These are phyloP conservation scores for Fusarium lyarnte DNA, from an alignment of 2,329 filamentous ascomycete genomes.

Conservation along the genomic window DNA sequence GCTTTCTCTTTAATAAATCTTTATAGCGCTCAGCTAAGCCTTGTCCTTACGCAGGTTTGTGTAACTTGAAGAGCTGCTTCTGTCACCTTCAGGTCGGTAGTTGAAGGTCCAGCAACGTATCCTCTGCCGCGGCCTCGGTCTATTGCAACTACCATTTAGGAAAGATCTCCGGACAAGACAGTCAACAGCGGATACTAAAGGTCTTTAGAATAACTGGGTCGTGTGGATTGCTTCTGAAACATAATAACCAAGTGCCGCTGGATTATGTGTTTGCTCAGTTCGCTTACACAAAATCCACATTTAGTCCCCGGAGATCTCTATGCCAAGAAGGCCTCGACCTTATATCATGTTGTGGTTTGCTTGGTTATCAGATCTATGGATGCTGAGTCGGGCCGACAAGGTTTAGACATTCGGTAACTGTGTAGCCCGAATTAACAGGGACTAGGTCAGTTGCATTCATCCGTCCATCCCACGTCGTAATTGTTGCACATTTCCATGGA, in stretches of 20 bases:
- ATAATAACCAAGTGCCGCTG: too few relatives aligned
- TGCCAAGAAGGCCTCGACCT: neutral
- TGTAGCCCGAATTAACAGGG: neutral
- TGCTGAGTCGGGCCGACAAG: neutral
- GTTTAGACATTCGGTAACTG: neutral
- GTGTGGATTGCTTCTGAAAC: neutral
- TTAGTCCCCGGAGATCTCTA: rapidly evolving
- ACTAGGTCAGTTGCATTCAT: neutral
- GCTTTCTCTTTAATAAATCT: rapidly evolving
- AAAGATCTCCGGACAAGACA: neutral
- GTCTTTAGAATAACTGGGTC: neutral
- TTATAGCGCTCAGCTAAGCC: neutral
- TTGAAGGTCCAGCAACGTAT: too few relatives aligned
- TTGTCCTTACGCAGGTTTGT: neutral
- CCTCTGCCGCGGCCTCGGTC: neutral
- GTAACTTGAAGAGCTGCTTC: neutral
- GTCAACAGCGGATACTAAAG: neutral
- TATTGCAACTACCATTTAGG: neutral
- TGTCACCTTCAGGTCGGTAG: neutral
- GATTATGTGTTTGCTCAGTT: neutral
- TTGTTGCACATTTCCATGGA: neutral
- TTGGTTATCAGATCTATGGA: neutral
- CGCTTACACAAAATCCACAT: neutral
- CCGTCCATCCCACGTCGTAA: neutral
- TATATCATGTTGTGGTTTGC: neutral